Conservation (phyloP, 2,329 filamentous ascomycete genomes). For the Sarocladium brachiariae region DNA sequence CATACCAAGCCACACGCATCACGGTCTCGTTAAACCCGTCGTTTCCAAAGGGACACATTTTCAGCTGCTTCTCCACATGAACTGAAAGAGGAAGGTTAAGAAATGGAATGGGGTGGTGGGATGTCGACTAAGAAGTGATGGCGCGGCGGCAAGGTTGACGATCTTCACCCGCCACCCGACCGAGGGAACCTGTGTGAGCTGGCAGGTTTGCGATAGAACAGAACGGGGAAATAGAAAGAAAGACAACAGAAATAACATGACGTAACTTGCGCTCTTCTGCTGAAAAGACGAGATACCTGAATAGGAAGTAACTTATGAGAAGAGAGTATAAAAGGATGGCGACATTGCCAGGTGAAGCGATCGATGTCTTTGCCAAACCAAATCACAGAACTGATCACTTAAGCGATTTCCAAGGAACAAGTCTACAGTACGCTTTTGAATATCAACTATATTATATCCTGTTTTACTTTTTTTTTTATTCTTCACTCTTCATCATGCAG, state of each 20-base stretch:
- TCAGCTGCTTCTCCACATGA: not conserved
- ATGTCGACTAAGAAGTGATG: constrained; percentile 3
- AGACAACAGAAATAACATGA: too few species aligned
- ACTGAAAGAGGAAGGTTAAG: not conserved
- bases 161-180: too few species aligned
- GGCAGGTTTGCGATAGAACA: too few species aligned
- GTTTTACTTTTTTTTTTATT: not conserved
- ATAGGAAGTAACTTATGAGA: not conserved
- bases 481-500: not conserved
- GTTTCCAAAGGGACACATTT: not conserved
- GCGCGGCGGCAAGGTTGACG: not conserved
- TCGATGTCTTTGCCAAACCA: too few species aligned
- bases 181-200: too few species aligned
- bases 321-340: not conserved
- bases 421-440: too few species aligned
- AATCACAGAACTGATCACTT: too few species aligned
- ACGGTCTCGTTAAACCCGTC: too few species aligned
- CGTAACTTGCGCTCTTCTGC: constrained; percentile 2
- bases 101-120: not conserved
- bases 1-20: too few species aligned
- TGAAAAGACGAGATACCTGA: constrained; percentile 8
- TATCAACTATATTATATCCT: not conserved
- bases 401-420: too few species aligned
- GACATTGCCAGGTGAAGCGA: not conserved
- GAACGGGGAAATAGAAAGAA: too few species aligned